A percentile compares a stretch with the other conserved stretches of the same genome.
Evolutionary conservation across 495 filamentous ascomycete species (phyloP).

Genomic region (Extremus antarcticus): DNA sequence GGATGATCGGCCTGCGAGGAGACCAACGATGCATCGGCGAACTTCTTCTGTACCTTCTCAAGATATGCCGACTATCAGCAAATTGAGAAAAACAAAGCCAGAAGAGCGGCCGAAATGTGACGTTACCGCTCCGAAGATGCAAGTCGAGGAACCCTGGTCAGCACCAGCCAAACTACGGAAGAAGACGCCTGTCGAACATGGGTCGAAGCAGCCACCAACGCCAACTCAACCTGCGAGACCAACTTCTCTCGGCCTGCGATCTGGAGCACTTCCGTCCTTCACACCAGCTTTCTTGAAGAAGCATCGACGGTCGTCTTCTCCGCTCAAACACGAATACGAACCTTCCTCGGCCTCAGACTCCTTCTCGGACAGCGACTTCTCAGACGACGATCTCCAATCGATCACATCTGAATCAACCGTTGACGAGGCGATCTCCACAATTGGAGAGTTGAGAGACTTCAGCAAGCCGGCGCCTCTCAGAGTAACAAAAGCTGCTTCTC

Average conservation of each 20-base stretch:
- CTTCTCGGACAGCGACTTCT: constrained; percentile 34
- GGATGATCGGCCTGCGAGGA: constrained; percentile 1
- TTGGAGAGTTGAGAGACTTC: constrained; percentile 20
- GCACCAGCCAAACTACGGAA: constrained; percentile 31
- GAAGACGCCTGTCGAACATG: constrained; percentile 3
- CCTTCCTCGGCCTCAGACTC: constrained; percentile 68
- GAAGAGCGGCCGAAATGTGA: not conserved
- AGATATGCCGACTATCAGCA: constrained; percentile 48
- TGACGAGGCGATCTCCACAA: constrained; percentile 38
- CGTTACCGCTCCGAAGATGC: not conserved
- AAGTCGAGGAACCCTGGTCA: constrained; percentile 20
- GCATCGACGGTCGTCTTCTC: constrained; percentile 70
- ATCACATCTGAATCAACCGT: constrained; percentile 41
- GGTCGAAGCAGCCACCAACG: not conserved
- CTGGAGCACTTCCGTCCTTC: constrained; percentile 17
- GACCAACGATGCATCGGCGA: constrained; percentile 31
- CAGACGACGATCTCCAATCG: constrained; percentile 23
- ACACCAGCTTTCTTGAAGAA: constrained; percentile 28
- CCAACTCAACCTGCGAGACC: not conserved
- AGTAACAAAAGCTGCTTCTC: not conserved
- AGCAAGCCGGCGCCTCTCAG: not conserved
- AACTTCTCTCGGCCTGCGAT: constrained; percentile 23
- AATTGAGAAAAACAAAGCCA: constrained; percentile 38
- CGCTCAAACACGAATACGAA: constrained; percentile 94
- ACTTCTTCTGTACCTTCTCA: constrained; percentile 48